Conservation (phyloP, 768 basidiomycete genomes). For the Leccinum disarticulatum region DNA sequence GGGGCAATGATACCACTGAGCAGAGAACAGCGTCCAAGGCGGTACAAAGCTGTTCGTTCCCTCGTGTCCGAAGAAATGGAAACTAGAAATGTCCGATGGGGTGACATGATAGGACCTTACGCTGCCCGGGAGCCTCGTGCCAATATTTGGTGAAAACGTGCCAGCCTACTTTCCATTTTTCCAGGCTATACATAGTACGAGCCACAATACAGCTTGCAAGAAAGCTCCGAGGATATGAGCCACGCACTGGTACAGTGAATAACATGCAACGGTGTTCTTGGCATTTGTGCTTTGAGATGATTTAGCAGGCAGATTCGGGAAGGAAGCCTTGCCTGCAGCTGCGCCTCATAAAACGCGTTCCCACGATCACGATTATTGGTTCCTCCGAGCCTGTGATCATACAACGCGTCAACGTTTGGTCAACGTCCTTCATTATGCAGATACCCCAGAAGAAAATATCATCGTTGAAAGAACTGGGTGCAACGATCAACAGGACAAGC, state of each 20-base stretch:
- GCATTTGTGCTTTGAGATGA: not conserved
- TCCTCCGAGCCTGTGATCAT: not conserved
- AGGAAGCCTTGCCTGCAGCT: no score
- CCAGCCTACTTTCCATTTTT: not conserved
- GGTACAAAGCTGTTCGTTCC: not conserved
- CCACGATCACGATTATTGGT: not conserved
- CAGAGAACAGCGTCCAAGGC: not conserved
- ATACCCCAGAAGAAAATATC: not conserved
- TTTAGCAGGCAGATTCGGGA: no score
- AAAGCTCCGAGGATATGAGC: not conserved
- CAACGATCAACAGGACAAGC: not conserved
- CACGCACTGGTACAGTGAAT: not conserved
- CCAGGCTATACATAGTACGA: not conserved
- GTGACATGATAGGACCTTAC: slow-evolving; percentile 1
- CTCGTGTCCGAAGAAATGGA: slow-evolving; percentile 13
- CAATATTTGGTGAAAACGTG: slow-evolving; percentile 2
- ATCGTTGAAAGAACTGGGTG: not conserved
- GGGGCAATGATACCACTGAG: not conserved
- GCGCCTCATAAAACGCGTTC: not conserved
- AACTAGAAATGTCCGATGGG: not conserved
- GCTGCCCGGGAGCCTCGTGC: not conserved
- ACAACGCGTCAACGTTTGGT: no score
- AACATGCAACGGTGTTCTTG: not conserved
- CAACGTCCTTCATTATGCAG: not conserved
- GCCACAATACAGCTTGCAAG: not conserved